Base-by-base conservation (phyloP, 2,329 filamentous ascomycete species). In the Aspergillus felis region DNA sequence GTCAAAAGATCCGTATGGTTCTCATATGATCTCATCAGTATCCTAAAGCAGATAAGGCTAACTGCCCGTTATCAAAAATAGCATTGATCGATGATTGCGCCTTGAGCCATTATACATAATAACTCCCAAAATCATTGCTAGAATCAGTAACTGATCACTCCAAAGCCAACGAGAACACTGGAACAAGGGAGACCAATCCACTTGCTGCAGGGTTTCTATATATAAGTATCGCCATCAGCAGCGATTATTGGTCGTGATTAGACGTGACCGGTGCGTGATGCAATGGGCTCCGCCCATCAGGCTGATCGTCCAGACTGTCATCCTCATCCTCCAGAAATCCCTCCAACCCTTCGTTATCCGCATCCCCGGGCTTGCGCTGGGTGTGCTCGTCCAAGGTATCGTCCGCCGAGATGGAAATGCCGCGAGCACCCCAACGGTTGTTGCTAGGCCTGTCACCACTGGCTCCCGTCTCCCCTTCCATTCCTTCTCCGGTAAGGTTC, bases 321-420 rank as follows among this genome's bases (percentile, higher is more conserved):
- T 64, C 61, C 22, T 67, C 66, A 24, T 66, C 61, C 41, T 66
- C 65, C 32, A 64, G 55, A 47, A 68, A 64, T 9, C 57, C 66
- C 38, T 64, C 64, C 48, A 62, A 27, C 20, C 53, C 56, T 9
- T 61, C 56, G 29, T 59, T 50, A 4, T 61, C 57, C 14, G 56
- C 50, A 25, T 53, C 55, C 41, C 54, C 55, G 24, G 51, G 42
- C 35, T 55, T 55, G 25, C 57, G 47, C 4, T 55, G 62, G n/a
- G 53, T 62, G 17, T 67, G 64, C 27, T 61, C 61, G 25, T 70
- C 70, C 54, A 78, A 53, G 0, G 75, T 76, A 53, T 86, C 83
- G 64, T 86, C 84, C 0, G 84, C 84, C 22, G 81, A 82, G 2
- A 87, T 81, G 2, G 81, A 84, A 46, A 87, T 82, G 17, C 84